Percentiles rank a stretch among this genome's conserved stretches.
Conservation (phyloP, 208 protist genomes). For the Trypanosoma mega region DNA sequence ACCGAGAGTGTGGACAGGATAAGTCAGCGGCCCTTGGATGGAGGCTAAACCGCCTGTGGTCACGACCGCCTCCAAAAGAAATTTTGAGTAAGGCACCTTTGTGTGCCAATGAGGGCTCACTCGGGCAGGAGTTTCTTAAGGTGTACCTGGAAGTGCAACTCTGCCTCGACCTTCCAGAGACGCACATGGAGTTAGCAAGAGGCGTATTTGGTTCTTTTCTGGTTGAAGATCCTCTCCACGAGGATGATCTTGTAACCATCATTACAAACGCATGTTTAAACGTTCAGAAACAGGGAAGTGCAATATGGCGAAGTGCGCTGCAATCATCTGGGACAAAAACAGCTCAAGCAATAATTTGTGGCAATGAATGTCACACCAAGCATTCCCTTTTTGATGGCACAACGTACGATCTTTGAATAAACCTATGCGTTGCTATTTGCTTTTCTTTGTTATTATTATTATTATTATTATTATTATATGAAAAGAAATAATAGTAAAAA, state of each 20-base stretch:
- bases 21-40: constrained; percentile 1
- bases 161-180: constrained; percentile 34
- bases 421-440: background rate
- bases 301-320: background rate
- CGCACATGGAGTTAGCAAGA: constrained; percentile 29
- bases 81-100: background rate
- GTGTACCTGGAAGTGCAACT: constrained; percentile 2
- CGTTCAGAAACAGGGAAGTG: background rate
- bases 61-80: background rate
- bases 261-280: constrained; percentile 23
- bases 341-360: constrained; percentile 2
- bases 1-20: constrained; percentile 19
- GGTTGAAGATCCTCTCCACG: constrained; percentile 33
- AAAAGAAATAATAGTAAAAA: too few species aligned
- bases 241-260: constrained; percentile 41
- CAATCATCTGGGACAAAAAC: background rate
- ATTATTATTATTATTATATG: background rate
- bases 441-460: background rate
- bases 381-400: constrained; percentile 11
- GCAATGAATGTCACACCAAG: background rate
- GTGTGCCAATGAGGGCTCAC: constrained; percentile 1
- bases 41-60: constrained; percentile 3
- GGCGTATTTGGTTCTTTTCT: constrained; percentile 32
- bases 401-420: constrained; percentile 10
- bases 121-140: constrained; percentile 21